Base-by-base conservation (phyloP, 2,329 filamentous ascomycete species). In the Paraconiothyrium sp. region DNA sequence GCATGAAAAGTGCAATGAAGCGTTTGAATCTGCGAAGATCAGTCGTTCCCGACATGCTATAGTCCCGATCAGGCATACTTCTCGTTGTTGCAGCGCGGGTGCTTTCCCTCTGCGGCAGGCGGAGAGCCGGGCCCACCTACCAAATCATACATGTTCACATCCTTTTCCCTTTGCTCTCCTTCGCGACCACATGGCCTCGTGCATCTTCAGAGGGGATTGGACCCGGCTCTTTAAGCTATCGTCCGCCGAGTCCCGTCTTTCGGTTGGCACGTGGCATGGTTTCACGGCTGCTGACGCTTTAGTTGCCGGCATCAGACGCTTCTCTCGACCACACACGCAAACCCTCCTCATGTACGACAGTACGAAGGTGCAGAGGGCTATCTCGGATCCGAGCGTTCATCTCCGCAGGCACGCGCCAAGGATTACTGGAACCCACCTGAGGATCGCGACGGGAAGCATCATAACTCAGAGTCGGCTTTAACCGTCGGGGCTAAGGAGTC, bases 211-310 rank as follows among this genome's bases (percentile, higher is more conserved):
- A 20, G 20, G 20, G 20, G 22, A 9, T n/a, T 6, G 2, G n/a
- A 13, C 46, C 5, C 4, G 24, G 2, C 46, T 32, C 47, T 32
- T 49, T 27, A 27, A 48, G 22, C 14, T 30, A 48, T 48, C 9
- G 27, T 30, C 27, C 27, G 6, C 27, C 20, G 20, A 20, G 20
- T 20, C 1, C 4, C 8, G 46, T 34, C 10, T 13, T 5, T 14
- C 22, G 13, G 37, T 14, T 34, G 20, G 37, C 50, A 39, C 50
- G 34, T 22, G 50, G 50, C 50, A 22, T 41, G 34, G 50, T 54
- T 54, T n/a, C 50, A 41, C 34, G 50, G 34, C n/a, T 35, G 49
- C 49, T 51, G 49, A 35, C 11, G 32, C 35, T 13, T 39, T 54
- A 20, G 51, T 16, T 24, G 11, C 51, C 13, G 51, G 20, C 10